These are phyloP conservation scores for Tephrocybe sp. DNA, from an alignment of 768 basidiomycete species.

Conservation along the genomic window DNA sequence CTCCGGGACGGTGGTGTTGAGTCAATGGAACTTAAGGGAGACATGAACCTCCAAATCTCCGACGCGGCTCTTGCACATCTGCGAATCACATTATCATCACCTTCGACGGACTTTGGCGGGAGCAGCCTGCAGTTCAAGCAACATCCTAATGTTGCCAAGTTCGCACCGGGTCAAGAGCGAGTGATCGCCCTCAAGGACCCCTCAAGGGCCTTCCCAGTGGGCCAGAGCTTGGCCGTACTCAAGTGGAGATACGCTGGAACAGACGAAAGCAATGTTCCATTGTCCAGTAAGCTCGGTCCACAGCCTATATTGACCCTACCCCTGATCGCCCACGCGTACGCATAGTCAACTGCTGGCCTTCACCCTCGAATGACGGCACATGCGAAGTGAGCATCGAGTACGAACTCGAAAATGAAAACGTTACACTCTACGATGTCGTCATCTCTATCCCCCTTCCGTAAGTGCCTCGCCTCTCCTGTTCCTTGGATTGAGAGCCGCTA, in stretches of 20 bases:
- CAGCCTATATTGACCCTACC: too few species aligned
- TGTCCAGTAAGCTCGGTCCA: constrained; percentile 68
- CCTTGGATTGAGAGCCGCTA: background rate
- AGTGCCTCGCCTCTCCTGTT: constrained; percentile 28
- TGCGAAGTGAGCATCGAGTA: constrained; percentile 97
- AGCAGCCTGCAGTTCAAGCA: constrained; percentile 91
- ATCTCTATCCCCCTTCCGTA: constrained; percentile 95
- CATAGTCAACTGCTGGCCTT: constrained; percentile 96
- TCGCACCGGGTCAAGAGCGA: constrained; percentile 60
- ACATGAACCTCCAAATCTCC: constrained; percentile 88
- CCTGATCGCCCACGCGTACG: background rate
- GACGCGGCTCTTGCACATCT: constrained; percentile 75
- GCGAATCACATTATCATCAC: constrained; percentile 60
- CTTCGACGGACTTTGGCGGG: constrained; percentile 58
- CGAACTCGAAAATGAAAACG: constrained; percentile 84
- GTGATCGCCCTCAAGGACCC: constrained; percentile 84
- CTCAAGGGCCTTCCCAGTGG: constrained; percentile 81
- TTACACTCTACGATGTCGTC: constrained; percentile 80
- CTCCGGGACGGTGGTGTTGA: constrained; percentile 90
- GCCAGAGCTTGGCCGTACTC: constrained; percentile 82
- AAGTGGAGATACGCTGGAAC: constrained; percentile 92
- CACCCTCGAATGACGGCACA: constrained; percentile 87
- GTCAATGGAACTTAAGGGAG: constrained; percentile 90
- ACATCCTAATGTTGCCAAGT: constrained; percentile 93
- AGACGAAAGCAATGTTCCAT: constrained; percentile 89